These are phyloP conservation scores for Rhizoclosmatium globosum DNA, from an alignment of 192 early-diverging fungal species.

Conservation along the genomic window DNA sequence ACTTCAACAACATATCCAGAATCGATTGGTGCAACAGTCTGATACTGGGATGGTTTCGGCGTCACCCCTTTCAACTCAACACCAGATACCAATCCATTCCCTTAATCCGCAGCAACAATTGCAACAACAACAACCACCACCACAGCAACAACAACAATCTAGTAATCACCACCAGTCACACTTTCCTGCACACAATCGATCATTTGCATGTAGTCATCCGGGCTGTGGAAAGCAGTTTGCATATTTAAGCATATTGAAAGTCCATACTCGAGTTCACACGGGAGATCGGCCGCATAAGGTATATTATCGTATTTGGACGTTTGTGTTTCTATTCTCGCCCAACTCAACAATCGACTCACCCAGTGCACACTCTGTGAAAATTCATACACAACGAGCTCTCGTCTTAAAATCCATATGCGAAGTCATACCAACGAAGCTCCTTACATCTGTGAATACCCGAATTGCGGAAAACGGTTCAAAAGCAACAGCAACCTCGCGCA, in stretches of 20 bases:
- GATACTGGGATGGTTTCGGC: not conserved
- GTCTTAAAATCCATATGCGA: constrained; percentile 48
- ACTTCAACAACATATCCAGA: not conserved
- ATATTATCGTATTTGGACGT: not conserved
- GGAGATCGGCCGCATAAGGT: constrained; percentile 52
- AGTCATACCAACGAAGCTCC: constrained; percentile 35
- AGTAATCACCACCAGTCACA: not conserved
- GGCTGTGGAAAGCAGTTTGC: constrained; percentile 41
- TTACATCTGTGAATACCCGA: constrained; percentile 33
- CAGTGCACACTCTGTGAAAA: not conserved
- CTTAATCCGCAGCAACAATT: not conserved
- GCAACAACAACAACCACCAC: constrained; percentile 5
- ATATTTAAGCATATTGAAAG: constrained; percentile 59
- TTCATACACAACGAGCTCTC: constrained; percentile 18
- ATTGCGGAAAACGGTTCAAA: constrained; percentile 39
- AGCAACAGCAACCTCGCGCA: constrained; percentile 37
- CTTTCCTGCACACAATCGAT: not conserved
- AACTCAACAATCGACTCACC: not conserved
- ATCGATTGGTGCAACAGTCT: not conserved
- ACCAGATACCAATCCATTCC: not conserved
- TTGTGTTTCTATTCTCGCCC: not conserved
- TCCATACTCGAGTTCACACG: constrained; percentile 68
- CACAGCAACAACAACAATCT: not conserved
- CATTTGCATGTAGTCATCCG: constrained; percentile 18
- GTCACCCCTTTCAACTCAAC: not conserved